Evolutionary conservation across 257 asterid species (phyloP), one percentile per base, ranked within the genome.

Genomic region (Prunella vulgaris): DNA sequence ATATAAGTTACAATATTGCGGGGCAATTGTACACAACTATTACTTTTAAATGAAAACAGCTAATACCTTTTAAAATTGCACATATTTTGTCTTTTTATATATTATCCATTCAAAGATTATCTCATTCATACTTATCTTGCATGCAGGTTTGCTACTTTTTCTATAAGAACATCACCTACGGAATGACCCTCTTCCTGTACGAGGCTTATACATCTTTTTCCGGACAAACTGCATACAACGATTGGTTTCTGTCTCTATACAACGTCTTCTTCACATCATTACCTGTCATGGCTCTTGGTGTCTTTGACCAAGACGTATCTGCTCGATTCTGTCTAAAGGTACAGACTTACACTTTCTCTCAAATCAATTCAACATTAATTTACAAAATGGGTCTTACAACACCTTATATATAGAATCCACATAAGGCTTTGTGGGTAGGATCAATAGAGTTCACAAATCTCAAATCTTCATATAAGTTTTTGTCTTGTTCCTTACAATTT

Each of bases 61-160:
- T 42, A 13, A 42, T 12, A 42, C 51, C 6, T 42, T 42, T 13
- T 3, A 32, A 6, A 4, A 32, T 0, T 4, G 6, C 8, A 32
- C 6, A 5, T 32, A 5, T n/a, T n/a, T n/a, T n/a, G n/a, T n/a
- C n/a, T n/a, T n/a, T n/a, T n/a, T n/a, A n/a, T n/a, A n/a, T n/a
- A n/a, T n/a, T n/a, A n/a, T n/a, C n/a, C n/a, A n/a, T n/a, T n/a
- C n/a, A n/a, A n/a, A 32, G n/a, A 28, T 32, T 1, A 0, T 21
- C 10, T 12, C 5, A 27, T 24, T 71, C 5, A 3, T 44, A 10
- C 15, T 68, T 13, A 48, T 53, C 46, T 57, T 30, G 70, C 37
- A 10, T 80, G 83, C 92, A 89, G 96, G 82, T 89, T 33, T 89
- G 94, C 82, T 89, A 89, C 84, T 89, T 89, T 67, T 87, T 89